Evolutionary conservation across 192 early-diverging fungal genomes (phyloP).

Genomic region (Umbelopsis vinacea): DNA sequence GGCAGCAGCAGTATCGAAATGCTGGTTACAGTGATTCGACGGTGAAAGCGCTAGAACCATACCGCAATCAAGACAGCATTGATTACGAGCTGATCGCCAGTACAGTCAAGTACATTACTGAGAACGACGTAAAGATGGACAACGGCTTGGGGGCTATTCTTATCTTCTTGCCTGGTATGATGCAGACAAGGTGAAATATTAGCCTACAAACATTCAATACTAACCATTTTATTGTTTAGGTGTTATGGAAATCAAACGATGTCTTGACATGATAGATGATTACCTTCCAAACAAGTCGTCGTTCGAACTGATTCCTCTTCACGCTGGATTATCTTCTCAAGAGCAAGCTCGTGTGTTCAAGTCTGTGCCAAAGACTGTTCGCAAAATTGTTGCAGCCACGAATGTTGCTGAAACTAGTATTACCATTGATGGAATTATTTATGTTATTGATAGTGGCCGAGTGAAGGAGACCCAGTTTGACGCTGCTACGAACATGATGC

Average conservation of each 20-base stretch:
- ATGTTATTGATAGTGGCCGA: constrained; percentile 72
- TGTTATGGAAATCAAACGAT: constrained; percentile 72
- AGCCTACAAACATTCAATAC: constrained; percentile 2
- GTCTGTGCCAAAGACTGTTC: constrained; percentile 43
- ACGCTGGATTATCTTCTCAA: constrained; percentile 67
- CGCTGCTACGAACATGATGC: constrained; percentile 59
- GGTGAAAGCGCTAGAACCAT: constrained; percentile 32
- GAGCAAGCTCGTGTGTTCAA: constrained; percentile 76
- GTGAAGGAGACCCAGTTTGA: constrained; percentile 67
- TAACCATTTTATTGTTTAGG: constrained; percentile 32
- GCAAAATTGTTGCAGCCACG: constrained; percentile 79
- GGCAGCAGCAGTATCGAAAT: constrained; percentile 41
- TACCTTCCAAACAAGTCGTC: constrained; percentile 7
- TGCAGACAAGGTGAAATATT: not conserved
- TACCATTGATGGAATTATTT: constrained; percentile 79
- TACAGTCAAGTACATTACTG: constrained; percentile 63
- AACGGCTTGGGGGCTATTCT: constrained; percentile 57
- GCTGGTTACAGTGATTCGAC: constrained; percentile 47
- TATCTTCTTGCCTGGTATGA: constrained; percentile 70
- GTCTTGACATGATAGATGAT: constrained; percentile 58
- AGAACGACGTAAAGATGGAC: constrained; percentile 49
- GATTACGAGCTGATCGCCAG: constrained; percentile 65
- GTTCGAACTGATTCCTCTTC: constrained; percentile 51
- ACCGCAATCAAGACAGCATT: constrained; percentile 57
- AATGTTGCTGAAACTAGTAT: constrained; percentile 87